Conservation (phyloP, 2,329 filamentous ascomycete genomes). For the Diplocarpon mali region DNA sequence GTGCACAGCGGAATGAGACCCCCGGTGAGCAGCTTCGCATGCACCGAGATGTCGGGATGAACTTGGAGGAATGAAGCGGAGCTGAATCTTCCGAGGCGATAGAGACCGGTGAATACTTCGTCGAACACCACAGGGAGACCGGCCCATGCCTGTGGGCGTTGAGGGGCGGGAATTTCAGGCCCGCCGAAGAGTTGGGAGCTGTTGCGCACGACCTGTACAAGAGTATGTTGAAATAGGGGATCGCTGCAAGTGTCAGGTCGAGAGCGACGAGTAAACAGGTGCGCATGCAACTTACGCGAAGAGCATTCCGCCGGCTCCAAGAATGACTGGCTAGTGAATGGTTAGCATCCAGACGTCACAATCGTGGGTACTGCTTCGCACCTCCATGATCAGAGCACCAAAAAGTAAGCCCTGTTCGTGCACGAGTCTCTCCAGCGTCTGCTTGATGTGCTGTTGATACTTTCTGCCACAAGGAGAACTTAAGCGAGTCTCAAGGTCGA, state of each 20-base stretch:
- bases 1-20: constrained; percentile 67
- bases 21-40: constrained; percentile 76
- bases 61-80: constrained; percentile 58
- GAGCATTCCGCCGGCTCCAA: constrained; percentile 77
- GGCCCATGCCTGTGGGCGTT: constrained; percentile 41
- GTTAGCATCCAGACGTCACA: neutral
- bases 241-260: constrained; percentile 44
- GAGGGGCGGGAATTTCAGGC: constrained; percentile 1
- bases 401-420: constrained; percentile 50
- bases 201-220: constrained; percentile 55
- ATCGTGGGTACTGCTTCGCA: neutral
- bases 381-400: constrained; percentile 66
- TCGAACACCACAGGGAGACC: constrained; percentile 74
- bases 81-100: constrained; percentile 64
- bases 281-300: constrained; percentile 48
- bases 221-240: constrained; percentile 65
- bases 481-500: constrained; percentile 43
- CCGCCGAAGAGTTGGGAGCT: constrained; percentile 30
- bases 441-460: constrained; percentile 51
- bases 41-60: constrained; percentile 64
- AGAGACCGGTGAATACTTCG: constrained; percentile 79
- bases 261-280: neutral
- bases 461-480: constrained; percentile 32
- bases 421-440: constrained; percentile 41
- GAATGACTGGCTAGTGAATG: constrained; percentile 45